These are phyloP conservation scores for Gossypium anomalum DNA, from an alignment of 345 rosid genomes.

Conservation along the genomic window DNA sequence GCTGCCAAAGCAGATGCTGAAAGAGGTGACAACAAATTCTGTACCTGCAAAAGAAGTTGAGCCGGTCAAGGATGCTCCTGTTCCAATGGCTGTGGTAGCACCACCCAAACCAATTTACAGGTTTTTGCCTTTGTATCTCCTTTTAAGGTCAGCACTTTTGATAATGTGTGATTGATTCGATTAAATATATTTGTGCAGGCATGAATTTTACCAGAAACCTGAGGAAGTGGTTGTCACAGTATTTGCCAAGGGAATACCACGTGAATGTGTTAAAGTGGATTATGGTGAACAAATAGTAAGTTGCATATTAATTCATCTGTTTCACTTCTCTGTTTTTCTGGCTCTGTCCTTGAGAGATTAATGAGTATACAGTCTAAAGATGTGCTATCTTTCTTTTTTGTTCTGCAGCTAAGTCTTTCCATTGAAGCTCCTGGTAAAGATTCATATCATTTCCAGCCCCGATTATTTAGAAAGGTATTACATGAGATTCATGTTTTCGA, in stretches of 20 bases:
- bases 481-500: not conserved
- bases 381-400: conserved; percentile 8
- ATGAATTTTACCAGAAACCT: conserved; percentile 81
- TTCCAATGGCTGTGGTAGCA: conserved; percentile 16
- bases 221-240: conserved; percentile 82
- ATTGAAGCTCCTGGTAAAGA: conserved; percentile 72
- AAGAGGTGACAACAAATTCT: conserved; percentile 15
- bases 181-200: conserved; percentile 39
- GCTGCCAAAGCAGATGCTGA: conserved; percentile 10
- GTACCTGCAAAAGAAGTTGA: conserved; percentile 20
- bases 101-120: conserved; percentile 46
- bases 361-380: not conserved
- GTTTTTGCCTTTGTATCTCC: conserved; percentile 19
- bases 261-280: conserved; percentile 48
- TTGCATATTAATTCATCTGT: not conserved
- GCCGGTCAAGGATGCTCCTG: conserved; percentile 7
- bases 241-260: conserved; percentile 76
- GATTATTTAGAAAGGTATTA: conserved; percentile 84
- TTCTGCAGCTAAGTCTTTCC: conserved; percentile 69
- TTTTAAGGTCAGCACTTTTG: not conserved
- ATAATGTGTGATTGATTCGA: not conserved
- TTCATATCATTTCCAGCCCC: conserved; percentile 66
- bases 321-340: not conserved
- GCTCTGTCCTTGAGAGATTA: not conserved
- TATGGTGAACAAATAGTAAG: conserved; percentile 90